phyloP scores from a whole-genome alignment of 345 rosid species.

The Linum tenue region DNA sequence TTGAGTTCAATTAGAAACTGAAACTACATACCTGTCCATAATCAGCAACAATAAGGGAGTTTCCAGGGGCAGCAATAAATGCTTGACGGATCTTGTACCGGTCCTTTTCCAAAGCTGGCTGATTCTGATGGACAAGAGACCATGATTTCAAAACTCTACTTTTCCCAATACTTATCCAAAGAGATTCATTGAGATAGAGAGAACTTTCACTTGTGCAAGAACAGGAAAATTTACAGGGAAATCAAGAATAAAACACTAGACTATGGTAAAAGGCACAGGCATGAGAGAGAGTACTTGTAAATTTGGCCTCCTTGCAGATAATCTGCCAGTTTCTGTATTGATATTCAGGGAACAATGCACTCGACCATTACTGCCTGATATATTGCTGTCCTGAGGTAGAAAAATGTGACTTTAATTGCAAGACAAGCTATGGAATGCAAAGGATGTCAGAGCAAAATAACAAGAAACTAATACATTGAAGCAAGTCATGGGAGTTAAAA shows the following conservation, averaged over 20 bases:
- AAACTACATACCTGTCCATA: slow-evolving; percentile 77
- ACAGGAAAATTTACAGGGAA: neutral
- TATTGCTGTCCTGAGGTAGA: slow-evolving; percentile 51
- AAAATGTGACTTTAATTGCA: neutral
- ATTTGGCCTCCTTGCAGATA: slow-evolving; percentile 96
- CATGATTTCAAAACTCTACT: neutral
- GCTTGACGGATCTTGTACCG: slow-evolving; percentile 96
- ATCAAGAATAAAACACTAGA: neutral
- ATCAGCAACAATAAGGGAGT: slow-evolving; percentile 92
- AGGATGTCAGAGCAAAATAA: neutral
- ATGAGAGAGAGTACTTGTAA: slow-evolving; percentile 52
- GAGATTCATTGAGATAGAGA: neutral
- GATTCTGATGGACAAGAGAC: slow-evolving; percentile 47
- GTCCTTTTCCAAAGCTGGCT: slow-evolving; percentile 98
- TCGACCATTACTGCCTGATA: slow-evolving; percentile 74
- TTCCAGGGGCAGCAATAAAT: slow-evolving; percentile 85
- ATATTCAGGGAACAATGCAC: slow-evolving; percentile 95
- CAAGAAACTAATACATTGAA: neutral
- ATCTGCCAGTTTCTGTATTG: slow-evolving; percentile 96
- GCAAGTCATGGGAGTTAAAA: neutral
- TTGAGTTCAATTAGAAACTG: slow-evolving; percentile 5
- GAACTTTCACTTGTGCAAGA: neutral
- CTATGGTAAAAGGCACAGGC: neutral
- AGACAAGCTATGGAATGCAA: neutral
- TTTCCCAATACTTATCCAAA: neutral